Evolutionary conservation across 345 rosid genomes (phyloP).

Genomic region (Eucalyptus pauciflora): DNA sequence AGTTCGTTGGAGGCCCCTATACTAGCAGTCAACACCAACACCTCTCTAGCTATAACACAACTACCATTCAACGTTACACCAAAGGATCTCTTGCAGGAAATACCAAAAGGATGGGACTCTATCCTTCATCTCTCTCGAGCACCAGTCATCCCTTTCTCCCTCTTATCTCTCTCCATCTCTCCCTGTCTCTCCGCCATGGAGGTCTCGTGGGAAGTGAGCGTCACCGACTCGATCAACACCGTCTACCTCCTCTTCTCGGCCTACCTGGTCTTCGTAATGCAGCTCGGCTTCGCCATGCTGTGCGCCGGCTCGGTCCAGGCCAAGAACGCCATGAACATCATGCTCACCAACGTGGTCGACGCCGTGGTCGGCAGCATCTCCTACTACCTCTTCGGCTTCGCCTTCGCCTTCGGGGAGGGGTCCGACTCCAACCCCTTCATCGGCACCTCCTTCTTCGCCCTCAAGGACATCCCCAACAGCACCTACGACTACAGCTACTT

Average conservation of each 20-base stretch:
- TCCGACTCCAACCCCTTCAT: constrained; percentile 40
- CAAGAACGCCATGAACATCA: constrained; percentile 59
- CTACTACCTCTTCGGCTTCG: constrained; percentile 63
- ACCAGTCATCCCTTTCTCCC: neutral
- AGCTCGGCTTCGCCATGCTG: constrained; percentile 70
- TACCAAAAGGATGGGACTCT: neutral
- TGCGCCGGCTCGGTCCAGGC: constrained; percentile 67
- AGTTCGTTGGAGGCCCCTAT: neutral
- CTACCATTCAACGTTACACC: neutral
- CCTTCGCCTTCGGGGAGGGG: constrained; percentile 52
- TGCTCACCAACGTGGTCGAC: constrained; percentile 65
- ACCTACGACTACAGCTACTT: constrained; percentile 38
- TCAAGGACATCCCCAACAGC: constrained; percentile 21
- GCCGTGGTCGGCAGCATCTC: constrained; percentile 67
- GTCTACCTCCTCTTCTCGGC: constrained; percentile 56
- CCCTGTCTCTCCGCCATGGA: constrained; percentile 4
- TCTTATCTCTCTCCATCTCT: neutral
- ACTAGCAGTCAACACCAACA: neutral
- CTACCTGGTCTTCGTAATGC: constrained; percentile 52
- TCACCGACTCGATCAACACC: constrained; percentile 39
- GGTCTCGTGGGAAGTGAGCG: constrained; percentile 51
- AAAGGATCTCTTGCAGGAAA: neutral
- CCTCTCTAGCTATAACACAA: neutral
- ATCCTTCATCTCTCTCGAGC: neutral
- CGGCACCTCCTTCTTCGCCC: constrained; percentile 40